These are phyloP conservation scores for Calonectria pseudoturangicola DNA, from an alignment of 2,329 filamentous ascomycete species.

Conservation along the genomic window DNA sequence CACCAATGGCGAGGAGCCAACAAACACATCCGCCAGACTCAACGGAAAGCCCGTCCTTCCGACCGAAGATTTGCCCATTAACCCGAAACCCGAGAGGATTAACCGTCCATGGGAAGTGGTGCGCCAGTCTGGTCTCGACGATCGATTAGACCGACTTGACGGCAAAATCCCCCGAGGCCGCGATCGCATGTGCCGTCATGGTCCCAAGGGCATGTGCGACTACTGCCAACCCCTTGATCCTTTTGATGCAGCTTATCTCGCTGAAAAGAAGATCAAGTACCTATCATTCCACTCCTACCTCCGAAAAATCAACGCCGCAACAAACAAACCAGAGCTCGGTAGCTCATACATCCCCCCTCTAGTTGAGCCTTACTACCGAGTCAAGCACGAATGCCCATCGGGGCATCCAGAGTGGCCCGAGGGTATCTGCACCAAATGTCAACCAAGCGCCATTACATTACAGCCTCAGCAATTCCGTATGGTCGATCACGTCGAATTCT, in stretches of 20 bases:
- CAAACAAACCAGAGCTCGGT: conserved; percentile 95
- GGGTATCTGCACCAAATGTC: conserved; percentile 98
- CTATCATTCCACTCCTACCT: conserved; percentile 96
- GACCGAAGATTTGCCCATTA: conserved; percentile 79
- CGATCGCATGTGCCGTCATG: conserved; percentile 96
- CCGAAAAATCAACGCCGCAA: conserved; percentile 95
- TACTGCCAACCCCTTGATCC: conserved; percentile 98
- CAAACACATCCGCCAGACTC: conserved; percentile 78
- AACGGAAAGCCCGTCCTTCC: conserved; percentile 85
- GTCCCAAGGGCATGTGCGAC: conserved; percentile 98
- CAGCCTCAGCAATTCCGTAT: conserved; percentile 96
- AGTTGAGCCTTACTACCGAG: conserved; percentile 93
- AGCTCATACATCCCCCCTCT: conserved; percentile 97
- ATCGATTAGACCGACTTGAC: conserved; percentile 88
- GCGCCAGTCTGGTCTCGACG: conserved; percentile 90
- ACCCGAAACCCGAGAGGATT: conserved; percentile 78
- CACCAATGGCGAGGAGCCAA: conserved; percentile 56
- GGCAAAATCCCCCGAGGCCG: conserved; percentile 88
- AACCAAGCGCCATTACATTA: conserved; percentile 96
- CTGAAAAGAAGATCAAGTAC: conserved; percentile 99
- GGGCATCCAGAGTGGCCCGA: conserved; percentile 96
- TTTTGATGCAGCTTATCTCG: conserved; percentile 90
- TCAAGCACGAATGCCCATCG: conserved; percentile 91
- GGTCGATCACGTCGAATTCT: conserved; percentile 99
- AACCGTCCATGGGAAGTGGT: conserved; percentile 86